phyloP scores from a whole-genome alignment of 2,329 filamentous ascomycete species.

The Beauveria australis region DNA sequence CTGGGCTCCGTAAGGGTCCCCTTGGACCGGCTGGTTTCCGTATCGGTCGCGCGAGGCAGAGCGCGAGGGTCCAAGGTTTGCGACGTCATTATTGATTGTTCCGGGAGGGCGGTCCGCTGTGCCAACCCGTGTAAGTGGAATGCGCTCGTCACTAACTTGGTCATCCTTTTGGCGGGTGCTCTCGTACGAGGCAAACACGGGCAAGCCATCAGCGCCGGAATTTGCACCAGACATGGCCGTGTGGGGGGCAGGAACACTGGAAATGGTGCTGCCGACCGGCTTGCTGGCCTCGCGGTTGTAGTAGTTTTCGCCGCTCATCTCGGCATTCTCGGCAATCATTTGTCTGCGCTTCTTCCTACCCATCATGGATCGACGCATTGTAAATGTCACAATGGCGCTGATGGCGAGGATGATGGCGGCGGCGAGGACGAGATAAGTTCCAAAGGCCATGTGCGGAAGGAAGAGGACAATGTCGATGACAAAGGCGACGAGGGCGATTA shows the following conservation, averaged over 20 bases:
- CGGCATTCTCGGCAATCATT: constrained; percentile 85
- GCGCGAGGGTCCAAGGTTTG: constrained; percentile 27
- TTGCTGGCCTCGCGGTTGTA: constrained; percentile 63
- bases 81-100: constrained; percentile 31
- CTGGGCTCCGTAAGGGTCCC: constrained; percentile 39
- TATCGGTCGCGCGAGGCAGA: constrained; percentile 53
- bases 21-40: constrained; percentile 46
- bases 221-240: constrained; percentile 49
- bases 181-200: constrained; percentile 58
- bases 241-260: constrained; percentile 51
- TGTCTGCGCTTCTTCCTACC: constrained; percentile 88
- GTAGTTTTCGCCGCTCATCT: constrained; percentile 94
- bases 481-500: constrained; percentile 79
- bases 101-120: constrained; percentile 50
- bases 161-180: constrained; percentile 52
- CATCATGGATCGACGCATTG: constrained; percentile 87
- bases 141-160: constrained; percentile 57
- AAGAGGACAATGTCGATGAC: constrained; percentile 91
- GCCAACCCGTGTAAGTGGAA: constrained; percentile 60
- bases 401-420: constrained; percentile 79
- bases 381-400: constrained; percentile 79
- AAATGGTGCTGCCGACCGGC: constrained; percentile 25
- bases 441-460: constrained; percentile 88
- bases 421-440: constrained; percentile 84
- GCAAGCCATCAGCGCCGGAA: constrained; percentile 39